Percentiles rank a stretch among this genome's conserved stretches.
These are phyloP conservation scores for Pyrenophora teres DNA, from an alignment of 2,329 filamentous ascomycete species.

Conservation along the genomic window DNA sequence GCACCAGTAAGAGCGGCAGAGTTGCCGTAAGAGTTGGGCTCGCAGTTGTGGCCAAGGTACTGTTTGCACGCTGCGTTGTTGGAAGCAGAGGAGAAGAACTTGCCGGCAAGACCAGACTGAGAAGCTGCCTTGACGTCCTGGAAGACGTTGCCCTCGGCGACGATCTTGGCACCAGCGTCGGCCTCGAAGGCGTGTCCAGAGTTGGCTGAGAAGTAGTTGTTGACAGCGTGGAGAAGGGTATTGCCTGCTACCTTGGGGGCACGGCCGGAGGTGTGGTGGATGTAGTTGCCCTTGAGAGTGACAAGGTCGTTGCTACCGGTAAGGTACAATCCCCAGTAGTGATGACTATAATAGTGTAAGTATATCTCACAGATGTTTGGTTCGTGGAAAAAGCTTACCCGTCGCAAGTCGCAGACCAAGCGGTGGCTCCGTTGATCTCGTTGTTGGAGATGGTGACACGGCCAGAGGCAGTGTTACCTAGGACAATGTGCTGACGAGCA, in stretches of 20 bases:
- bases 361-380: conserved; percentile 57
- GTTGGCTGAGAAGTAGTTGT: conserved; percentile 65
- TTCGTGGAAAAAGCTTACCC: conserved; percentile 56
- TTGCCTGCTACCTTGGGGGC: conserved; percentile 61
- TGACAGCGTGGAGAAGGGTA: conserved; percentile 64
- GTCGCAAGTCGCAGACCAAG: conserved; percentile 63
- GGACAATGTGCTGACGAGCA: conserved; percentile 65
- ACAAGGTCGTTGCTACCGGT: conserved; percentile 61
- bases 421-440: conserved; percentile 61
- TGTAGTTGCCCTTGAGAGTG: conserved; percentile 65
- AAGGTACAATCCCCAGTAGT: conserved; percentile 65
- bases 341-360: conserved; percentile 57
- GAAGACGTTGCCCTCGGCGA: conserved; percentile 64
- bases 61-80: conserved; percentile 51
- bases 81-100: conserved; percentile 47
- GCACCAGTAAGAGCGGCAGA: conserved; percentile 34
- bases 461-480: conserved; percentile 58
- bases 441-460: conserved; percentile 65
- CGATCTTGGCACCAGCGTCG: conserved; percentile 47
- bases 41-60: conserved; percentile 57
- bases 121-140: conserved; percentile 55
- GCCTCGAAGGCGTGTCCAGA: conserved; percentile 63
- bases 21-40: conserved; percentile 52
- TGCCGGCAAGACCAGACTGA: conserved; percentile 49
- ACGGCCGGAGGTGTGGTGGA: conserved; percentile 63